phyloP scores from a whole-genome alignment of 23 red algal genomes.

The Gracilaria caudata region DNA sequence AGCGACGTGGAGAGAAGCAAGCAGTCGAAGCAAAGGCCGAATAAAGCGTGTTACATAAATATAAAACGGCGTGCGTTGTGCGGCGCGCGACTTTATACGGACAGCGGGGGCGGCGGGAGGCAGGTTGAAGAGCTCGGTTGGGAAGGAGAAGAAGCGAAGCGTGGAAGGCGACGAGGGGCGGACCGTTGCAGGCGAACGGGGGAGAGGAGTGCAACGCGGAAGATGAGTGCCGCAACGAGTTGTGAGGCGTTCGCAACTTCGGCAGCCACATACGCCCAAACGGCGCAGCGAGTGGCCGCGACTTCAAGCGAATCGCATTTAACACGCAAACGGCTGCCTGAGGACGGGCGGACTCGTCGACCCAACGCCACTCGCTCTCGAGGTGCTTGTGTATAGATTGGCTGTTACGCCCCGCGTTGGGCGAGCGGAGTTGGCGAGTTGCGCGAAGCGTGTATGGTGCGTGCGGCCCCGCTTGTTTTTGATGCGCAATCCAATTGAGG shows the following conservation, averaged over 20 bases:
- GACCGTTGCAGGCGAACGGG: neutral
- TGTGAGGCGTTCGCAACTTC: neutral
- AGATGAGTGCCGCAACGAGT: neutral
- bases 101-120: neutral
- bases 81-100: constrained; percentile 2
- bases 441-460: neutral
- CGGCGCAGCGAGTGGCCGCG: neutral
- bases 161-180: neutral
- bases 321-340: neutral
- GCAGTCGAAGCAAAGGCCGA: neutral
- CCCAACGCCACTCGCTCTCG: neutral
- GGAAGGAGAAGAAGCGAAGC: neutral
- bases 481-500: neutral
- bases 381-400: neutral
- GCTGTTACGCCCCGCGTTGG: neutral
- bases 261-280: neutral
- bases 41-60: neutral
- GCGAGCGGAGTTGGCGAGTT: neutral
- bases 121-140: neutral
- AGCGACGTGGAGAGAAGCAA: neutral
- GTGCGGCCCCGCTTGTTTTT: neutral
- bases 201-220: neutral
- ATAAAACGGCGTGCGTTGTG: neutral
- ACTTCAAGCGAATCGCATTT: neutral
- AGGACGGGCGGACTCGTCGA: neutral